These are phyloP conservation scores for Colletotrichum sp. DNA, from an alignment of 2,329 filamentous ascomycete genomes.

Conservation along the genomic window DNA sequence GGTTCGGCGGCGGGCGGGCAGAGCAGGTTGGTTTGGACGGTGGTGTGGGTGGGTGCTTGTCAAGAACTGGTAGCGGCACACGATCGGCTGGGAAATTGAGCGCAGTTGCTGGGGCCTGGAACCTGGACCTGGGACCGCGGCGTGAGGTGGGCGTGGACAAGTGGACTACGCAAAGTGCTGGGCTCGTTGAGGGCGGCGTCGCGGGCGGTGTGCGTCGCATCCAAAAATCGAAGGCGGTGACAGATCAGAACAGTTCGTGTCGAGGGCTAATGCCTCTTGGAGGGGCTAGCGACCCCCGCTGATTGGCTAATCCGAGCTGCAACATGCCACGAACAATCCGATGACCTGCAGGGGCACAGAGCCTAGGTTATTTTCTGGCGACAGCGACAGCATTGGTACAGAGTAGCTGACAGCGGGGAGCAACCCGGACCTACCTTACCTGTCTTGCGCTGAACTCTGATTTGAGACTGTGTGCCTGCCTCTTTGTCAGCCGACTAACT, in stretches of 20 bases:
- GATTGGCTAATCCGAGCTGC: background rate
- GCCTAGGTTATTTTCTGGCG: background rate
- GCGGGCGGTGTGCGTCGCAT: conserved; percentile 9
- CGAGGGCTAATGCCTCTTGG: background rate
- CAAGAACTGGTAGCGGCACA: background rate
- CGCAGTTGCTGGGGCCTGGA: background rate
- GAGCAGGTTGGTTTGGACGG: background rate
- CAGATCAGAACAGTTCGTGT: conserved; percentile 8
- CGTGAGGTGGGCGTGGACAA: background rate
- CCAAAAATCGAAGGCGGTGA: conserved; percentile 15
- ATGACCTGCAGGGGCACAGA: background rate
- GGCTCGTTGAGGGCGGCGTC: background rate
- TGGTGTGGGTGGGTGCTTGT: conserved; percentile 1
- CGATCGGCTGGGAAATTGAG: conserved; percentile 7
- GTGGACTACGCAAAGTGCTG: background rate
- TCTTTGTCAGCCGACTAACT: conserved; percentile 6
- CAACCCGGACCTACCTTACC: background rate
- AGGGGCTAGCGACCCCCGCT: background rate
- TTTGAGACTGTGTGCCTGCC: background rate
- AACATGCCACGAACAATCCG: background rate
- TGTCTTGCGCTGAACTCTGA: background rate
- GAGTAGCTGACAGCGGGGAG: background rate
- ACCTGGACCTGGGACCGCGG: background rate
- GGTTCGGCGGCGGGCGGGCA: background rate
- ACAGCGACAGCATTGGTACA: background rate